phyloP scores from a whole-genome alignment of 192 early-diverging fungal species.

The Entomortierella beljakovae region DNA sequence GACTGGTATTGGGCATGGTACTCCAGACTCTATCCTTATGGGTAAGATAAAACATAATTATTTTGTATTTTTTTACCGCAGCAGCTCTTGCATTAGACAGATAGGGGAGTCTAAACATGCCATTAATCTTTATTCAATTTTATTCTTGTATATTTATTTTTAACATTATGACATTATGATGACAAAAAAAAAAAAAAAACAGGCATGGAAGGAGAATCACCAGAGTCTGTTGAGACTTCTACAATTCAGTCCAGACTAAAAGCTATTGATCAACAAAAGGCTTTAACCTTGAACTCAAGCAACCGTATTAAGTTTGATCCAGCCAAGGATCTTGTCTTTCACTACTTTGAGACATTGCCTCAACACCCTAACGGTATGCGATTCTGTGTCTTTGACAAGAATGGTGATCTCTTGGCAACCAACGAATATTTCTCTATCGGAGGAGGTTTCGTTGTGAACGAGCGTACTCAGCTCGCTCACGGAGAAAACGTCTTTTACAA shows the following conservation, averaged over 20 bases:
- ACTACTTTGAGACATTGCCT: slow-evolving; percentile 87
- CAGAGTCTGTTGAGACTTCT: slow-evolving; percentile 86
- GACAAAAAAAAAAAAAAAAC: not conserved
- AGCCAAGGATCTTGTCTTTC: slow-evolving; percentile 87
- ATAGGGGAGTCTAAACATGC: not conserved
- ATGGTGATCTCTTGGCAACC: slow-evolving; percentile 85
- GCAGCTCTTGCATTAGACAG: not conserved
- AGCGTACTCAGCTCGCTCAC: slow-evolving; percentile 82
- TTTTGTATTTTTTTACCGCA: not conserved
- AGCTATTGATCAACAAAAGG: slow-evolving; percentile 78
- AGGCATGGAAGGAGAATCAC: slow-evolving; percentile 90
- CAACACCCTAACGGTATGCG: slow-evolving; percentile 98
- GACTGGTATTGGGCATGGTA: slow-evolving; percentile 97
- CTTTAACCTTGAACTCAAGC: slow-evolving; percentile 77
- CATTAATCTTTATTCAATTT: not conserved
- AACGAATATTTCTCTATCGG: slow-evolving; percentile 98
- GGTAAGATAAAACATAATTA: slow-evolving; percentile 28
- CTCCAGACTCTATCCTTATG: slow-evolving; percentile 89
- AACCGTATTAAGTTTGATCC: slow-evolving; percentile 88
- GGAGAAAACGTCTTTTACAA: slow-evolving; percentile 69
- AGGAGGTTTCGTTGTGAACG: slow-evolving; percentile 96
- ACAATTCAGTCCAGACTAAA: slow-evolving; percentile 80
- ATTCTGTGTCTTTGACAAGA: slow-evolving; percentile 85
- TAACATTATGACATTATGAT: not conserved
- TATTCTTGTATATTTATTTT: not conserved